Percentiles rank a stretch among this genome's conserved stretches.
These are phyloP conservation scores for Thielaviopsis musarum DNA, from an alignment of 2,329 filamentous ascomycete species.

Conservation along the genomic window DNA sequence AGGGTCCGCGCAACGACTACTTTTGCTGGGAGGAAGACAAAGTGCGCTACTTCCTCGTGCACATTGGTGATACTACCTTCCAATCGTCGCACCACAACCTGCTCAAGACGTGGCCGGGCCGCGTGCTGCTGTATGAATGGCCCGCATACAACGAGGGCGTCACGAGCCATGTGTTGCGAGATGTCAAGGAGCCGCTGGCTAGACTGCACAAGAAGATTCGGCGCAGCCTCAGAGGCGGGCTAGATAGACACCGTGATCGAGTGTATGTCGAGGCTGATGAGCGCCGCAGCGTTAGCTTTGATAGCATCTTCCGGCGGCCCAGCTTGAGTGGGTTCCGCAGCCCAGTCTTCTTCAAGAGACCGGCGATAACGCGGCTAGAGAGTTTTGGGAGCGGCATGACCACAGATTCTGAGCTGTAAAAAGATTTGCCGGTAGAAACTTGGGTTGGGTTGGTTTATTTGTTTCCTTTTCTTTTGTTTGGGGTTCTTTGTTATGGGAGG, in stretches of 20 bases:
- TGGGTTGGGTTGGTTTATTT: neutral
- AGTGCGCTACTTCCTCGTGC: constrained; percentile 10
- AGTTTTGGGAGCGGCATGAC: neutral
- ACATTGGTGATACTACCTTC: constrained; percentile 8
- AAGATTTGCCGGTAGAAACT: neutral
- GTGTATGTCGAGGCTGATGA: neutral
- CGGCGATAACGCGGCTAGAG: neutral
- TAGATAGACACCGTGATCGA: neutral
- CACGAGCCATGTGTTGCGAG: neutral
- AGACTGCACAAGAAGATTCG: neutral
- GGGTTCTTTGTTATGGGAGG: neutral
- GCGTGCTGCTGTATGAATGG: constrained; percentile 10
- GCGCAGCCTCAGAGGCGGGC: neutral
- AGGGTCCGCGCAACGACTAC: constrained; percentile 8
- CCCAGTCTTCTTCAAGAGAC: neutral
- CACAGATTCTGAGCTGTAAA: neutral
- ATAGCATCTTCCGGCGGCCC: constrained; percentile 1
- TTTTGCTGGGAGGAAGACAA: constrained; percentile 11
- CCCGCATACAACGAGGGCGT: constrained; percentile 3
- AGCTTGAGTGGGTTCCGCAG: neutral
- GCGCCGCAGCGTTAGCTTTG: constrained; percentile 1
- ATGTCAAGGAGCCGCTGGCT: constrained; percentile 2
- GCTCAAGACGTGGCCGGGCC: constrained; percentile 6
- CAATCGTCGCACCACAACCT: constrained; percentile 8
- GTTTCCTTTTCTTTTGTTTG: neutral